Percentiles rank a stretch among this genome's conserved stretches.
phyloP scores from a whole-genome alignment of 805 yeast species.

The Starmerella roubikii region DNA sequence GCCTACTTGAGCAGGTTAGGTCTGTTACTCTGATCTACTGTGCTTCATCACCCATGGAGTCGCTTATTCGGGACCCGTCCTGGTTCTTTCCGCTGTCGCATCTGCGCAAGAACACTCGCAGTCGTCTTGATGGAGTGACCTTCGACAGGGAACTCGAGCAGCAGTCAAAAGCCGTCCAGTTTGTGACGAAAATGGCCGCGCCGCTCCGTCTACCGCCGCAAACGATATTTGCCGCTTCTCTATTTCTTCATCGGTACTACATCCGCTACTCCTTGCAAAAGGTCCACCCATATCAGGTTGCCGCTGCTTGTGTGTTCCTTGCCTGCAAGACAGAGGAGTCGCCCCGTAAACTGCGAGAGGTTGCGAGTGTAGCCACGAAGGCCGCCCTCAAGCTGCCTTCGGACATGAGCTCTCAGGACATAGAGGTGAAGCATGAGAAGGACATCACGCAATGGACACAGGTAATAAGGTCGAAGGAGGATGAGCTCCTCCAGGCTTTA shows the following conservation, averaged over 20 bases:
- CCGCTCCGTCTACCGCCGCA: constrained; percentile 35
- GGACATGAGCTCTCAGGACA: constrained; percentile 27
- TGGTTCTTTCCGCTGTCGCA: constrained; percentile 21
- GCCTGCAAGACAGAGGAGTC: constrained; percentile 45
- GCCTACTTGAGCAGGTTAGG: too few relatives aligned
- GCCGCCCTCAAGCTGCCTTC: constrained; percentile 33
- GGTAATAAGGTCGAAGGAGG: constrained; percentile 34
- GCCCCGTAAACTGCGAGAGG: constrained; percentile 35
- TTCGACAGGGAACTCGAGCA: constrained; percentile 30
- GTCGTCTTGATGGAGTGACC: constrained; percentile 25
- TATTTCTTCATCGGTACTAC: constrained; percentile 40
- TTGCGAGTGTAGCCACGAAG: constrained; percentile 37
- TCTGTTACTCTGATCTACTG: too few relatives aligned
- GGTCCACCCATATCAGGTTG: constrained; percentile 38
- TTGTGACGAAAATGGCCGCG: constrained; percentile 33
- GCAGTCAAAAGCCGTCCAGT: constrained; percentile 37
- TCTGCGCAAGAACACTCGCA: constrained; percentile 19
- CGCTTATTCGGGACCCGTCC: constrained; percentile 16
- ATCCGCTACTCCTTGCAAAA: constrained; percentile 32
- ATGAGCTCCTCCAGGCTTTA: constrained; percentile 31
- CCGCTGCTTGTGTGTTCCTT: constrained; percentile 37
- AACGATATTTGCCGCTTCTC: constrained; percentile 37
- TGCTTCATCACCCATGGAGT: constrained; percentile 18
- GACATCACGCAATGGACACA: constrained; percentile 42
- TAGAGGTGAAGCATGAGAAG: constrained; percentile 29